Evolutionary conservation across 106 monocot species (phyloP).

Genomic region (Vanilla planifolia): DNA sequence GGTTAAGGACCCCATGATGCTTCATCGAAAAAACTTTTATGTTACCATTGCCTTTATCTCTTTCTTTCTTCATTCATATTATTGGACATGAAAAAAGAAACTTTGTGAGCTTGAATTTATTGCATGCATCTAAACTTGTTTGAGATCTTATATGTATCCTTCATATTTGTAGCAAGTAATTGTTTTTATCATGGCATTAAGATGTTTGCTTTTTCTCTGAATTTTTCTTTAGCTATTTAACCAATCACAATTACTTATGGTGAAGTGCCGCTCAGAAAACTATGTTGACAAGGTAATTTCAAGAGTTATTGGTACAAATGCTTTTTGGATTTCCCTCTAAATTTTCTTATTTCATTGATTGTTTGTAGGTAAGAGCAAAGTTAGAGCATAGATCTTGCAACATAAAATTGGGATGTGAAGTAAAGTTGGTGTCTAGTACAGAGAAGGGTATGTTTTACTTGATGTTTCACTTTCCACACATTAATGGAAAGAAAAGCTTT

Average conservation of each 20-base stretch:
- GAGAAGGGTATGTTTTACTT: slow-evolving; percentile 40
- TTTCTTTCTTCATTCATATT: no score
- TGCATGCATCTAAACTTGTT: no score
- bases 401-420: slow-evolving; percentile 56
- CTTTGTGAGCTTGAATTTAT: no score
- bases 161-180: no score
- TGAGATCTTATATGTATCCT: no score
- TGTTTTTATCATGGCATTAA: no score
- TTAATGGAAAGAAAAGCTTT: no score
- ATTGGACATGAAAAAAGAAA: no score
- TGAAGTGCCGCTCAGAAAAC: slow-evolving; percentile 49
- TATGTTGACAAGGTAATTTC: slow-evolving; percentile 60
- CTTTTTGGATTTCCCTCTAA: not conserved
- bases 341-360: not conserved
- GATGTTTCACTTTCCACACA: not conserved
- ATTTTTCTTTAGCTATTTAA: slow-evolving; percentile 50
- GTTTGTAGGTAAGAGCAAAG: slow-evolving; percentile 54
- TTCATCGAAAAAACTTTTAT: no score
- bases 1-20: no score
- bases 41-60: no score
- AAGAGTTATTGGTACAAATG: no score
- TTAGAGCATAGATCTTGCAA: slow-evolving; percentile 58
- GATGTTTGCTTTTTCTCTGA: not conserved
- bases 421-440: slow-evolving; percentile 45
- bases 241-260: slow-evolving; percentile 77